Evolutionary conservation across 768 basidiomycete species (phyloP), one percentile per base, ranked within the genome.

Genomic region (Kwoniella botswanensis): DNA sequence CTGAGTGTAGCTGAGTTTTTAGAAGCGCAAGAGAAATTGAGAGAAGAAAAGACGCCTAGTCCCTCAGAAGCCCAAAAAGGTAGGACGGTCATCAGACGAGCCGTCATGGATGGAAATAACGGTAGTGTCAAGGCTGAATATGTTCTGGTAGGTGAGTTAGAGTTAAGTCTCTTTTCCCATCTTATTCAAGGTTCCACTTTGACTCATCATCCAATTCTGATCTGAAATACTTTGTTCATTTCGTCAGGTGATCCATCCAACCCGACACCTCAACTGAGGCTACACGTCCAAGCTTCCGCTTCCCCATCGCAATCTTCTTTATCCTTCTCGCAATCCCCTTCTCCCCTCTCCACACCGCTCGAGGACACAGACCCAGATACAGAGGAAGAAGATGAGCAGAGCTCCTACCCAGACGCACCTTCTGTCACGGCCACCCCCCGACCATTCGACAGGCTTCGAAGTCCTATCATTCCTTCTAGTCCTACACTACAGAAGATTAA

Each of bases 101-200:
- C 72, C 12, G 68, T 77, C 26, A 56, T 65, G 26, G 75, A 76
- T 59, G 66, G 60, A 7, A 61, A 11, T 9, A 63, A 59, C 42
- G 71, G 73, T 12, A 65, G 76, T 10, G 84, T 84, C 42, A 83
- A 82, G 61, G 85, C 85, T 26, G 84, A 84, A 61, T 86, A 86
- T 68, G 81, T 84, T 21, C 68, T 86, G 2, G 78, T 73, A 17
- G 85, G 85, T 85, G 41, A 71, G 83, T 7, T 11, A 13, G n/a
- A 22, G 26, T 29, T 6, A 22, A 46, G 7, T 53, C n/a, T 52
- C 21, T 58, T 15, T 26, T 35, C 7, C 26, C 0, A 35, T 35
- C 6, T 35, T 6, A 35, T 35, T 0, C 35, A 5, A 35, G 35
- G 3, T 6, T 35, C 35, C 7, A 9, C 35, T 35, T 35, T 26